Base-by-base conservation (phyloP, 2,329 filamentous ascomycete genomes). In the Ophiocordyceps australis region DNA sequence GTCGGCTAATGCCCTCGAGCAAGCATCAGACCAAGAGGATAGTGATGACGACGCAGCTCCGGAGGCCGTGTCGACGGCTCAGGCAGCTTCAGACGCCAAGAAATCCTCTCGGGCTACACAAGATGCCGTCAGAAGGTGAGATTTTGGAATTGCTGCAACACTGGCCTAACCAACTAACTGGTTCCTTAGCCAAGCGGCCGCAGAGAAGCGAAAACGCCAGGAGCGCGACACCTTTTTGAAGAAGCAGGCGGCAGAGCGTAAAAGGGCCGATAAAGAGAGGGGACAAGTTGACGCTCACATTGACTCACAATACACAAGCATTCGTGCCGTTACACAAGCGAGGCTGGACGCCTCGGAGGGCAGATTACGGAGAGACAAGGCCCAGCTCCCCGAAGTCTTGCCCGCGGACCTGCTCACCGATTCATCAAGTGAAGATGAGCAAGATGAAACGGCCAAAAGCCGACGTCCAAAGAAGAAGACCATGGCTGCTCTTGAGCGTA, bases 11-110 rank as follows among this genome's bases (percentile, higher is more conserved):
- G n/a, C n/a, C n/a, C n/a, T n/a, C n/a, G n/a, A n/a, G n/a, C n/a
- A n/a, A n/a, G n/a, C n/a, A n/a, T n/a, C n/a, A n/a, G n/a, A n/a
- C n/a, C n/a, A n/a, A 2, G 54, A 55, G 4, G 51, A 52, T 9
- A 57, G 56, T 22, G 61, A 65, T 22, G 62, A 68, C 22, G 63
- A 69, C 27, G 64, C 61, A 24, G 64, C 64, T 0, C 65, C 65
- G 7, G 66, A 71, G 42, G 65, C 61, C 4, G 55, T 71, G n/a
- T 69, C 65, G 1, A 63, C 62, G 2, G 43, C 47, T 9, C 52
- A 52, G 24, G 61, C 56, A 4, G 62, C 61, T 2, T 52, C 49
- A 10, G 49, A 59, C 30, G 48, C 53, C 14, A 53, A 56, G 31
- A 52, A 59, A 35, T 54, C 56, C 4, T 50, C 54, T 2, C 52